phyloP scores from a whole-genome alignment of 129 eudicot genomes.

The Arctium lappa region DNA sequence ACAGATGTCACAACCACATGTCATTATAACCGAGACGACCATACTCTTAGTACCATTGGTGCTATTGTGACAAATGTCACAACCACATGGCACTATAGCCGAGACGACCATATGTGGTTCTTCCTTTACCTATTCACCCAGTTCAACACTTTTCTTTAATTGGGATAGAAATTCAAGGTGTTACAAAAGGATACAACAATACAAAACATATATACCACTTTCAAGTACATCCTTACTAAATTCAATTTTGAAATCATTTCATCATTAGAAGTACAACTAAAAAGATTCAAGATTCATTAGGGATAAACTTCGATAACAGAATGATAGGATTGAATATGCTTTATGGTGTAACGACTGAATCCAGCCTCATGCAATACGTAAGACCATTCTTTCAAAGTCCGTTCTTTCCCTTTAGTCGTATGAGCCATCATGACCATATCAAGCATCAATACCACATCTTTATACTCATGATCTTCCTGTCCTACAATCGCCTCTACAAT shows the following conservation, averaged over 20 bases:
- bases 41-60: too few species aligned
- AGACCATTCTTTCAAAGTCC: conserved; percentile 46
- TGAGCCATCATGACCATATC: conserved; percentile 73
- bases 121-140: too few species aligned
- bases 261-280: background rate
- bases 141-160: too few species aligned
- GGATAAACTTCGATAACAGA: conserved; percentile 51
- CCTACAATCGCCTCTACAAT: conserved; percentile 40
- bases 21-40: too few species aligned
- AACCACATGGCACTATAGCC: too few species aligned
- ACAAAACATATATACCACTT: background rate
- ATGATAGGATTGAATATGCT: conserved; percentile 36
- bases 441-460: conserved; percentile 46
- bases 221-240: background rate
- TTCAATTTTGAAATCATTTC: background rate
- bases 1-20: too few species aligned
- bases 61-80: too few species aligned
- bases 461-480: conserved; percentile 27
- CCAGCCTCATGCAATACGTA: conserved; percentile 40
- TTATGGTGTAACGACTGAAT: conserved; percentile 34
- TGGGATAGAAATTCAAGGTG: too few species aligned
- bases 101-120: too few species aligned
- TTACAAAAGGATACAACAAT: background rate
- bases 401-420: conserved; percentile 48
- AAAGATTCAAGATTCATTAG: background rate